phyloP scores from a whole-genome alignment of 257 asterid genomes.

The Oldenlandia corymbosa region DNA sequence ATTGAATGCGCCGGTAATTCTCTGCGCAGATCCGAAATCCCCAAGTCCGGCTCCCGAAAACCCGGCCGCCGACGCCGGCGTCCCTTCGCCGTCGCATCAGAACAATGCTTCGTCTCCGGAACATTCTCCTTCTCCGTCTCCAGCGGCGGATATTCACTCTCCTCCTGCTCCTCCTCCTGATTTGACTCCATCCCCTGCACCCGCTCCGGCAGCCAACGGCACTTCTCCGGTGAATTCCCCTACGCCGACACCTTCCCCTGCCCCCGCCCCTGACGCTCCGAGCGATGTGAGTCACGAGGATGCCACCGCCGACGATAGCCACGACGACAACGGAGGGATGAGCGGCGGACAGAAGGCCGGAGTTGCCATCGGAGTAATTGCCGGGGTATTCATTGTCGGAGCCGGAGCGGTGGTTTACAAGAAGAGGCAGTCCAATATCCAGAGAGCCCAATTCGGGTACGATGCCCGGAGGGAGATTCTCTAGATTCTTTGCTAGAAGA shows the following conservation, averaged over 20 bases:
- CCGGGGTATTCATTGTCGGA: conserved; percentile 38
- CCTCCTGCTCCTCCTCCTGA: conserved; percentile 52
- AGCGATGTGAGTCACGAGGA: conserved; percentile 19
- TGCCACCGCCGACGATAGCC: conserved; percentile 17
- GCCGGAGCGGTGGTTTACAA: conserved; percentile 51
- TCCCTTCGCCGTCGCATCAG: neutral
- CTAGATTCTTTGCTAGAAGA: conserved; percentile 15
- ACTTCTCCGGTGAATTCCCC: conserved; percentile 28
- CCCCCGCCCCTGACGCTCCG: conserved; percentile 23
- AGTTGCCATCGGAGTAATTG: conserved; percentile 57
- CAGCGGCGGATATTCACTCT: conserved; percentile 16
- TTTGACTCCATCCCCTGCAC: conserved; percentile 36
- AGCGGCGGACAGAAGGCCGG: conserved; percentile 56
- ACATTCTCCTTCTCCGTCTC: neutral
- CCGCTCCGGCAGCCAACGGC: conserved; percentile 16
- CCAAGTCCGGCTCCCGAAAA: conserved; percentile 49
- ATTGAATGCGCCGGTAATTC: conserved; percentile 16
- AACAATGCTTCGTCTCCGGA: no score
- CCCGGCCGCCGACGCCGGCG: conserved; percentile 17
- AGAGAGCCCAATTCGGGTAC: conserved; percentile 50
- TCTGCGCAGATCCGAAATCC: conserved; percentile 25
- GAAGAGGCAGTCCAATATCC: conserved; percentile 68
- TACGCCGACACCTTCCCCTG: conserved; percentile 48
- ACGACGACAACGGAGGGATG: conserved; percentile 31
- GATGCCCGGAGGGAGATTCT: conserved; percentile 46